These are phyloP conservation scores for Trametes sanguinea DNA, from an alignment of 768 basidiomycete genomes.

Conservation along the genomic window DNA sequence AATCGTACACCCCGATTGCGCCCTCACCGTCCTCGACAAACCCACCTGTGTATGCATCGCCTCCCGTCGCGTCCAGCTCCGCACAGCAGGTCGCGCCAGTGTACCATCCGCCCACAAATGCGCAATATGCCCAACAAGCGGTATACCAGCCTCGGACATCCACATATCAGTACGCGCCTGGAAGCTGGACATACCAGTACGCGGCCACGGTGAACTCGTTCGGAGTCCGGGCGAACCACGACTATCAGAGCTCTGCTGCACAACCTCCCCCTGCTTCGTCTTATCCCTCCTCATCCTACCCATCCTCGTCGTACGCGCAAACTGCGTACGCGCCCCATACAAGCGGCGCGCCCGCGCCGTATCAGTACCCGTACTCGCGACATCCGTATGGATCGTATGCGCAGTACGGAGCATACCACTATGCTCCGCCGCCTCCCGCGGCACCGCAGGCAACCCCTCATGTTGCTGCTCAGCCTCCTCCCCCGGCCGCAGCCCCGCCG, in stretches of 20 bases:
- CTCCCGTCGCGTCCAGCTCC: slow-evolving; percentile 13
- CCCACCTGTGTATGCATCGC: background rate
- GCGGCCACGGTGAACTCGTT: background rate
- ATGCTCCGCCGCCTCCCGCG: background rate
- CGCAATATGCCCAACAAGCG: background rate
- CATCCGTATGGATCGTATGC: background rate
- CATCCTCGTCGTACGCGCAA: background rate
- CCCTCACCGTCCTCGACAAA: slow-evolving; percentile 24
- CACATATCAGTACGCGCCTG: slow-evolving; percentile 26
- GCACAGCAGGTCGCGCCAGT: slow-evolving; percentile 22
- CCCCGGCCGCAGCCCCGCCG: background rate
- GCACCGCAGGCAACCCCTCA: too few relatives aligned
- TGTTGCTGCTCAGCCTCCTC: background rate
- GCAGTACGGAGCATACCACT: background rate
- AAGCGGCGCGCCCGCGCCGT: background rate
- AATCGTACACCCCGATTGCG: slow-evolving; percentile 23
- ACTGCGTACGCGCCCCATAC: background rate
- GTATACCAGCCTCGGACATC: slow-evolving; percentile 8
- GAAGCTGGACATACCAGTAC: slow-evolving; percentile 38
- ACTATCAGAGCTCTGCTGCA: too few relatives aligned
- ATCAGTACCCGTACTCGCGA: slow-evolving; percentile 10
- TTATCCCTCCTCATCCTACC: background rate
- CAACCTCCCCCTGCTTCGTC: slow-evolving; percentile 9
- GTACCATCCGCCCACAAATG: slow-evolving; percentile 24
- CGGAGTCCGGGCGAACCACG: too few relatives aligned